Conservation (phyloP, 352 stramenopile species). For the Phytopythium delawarense region DNA sequence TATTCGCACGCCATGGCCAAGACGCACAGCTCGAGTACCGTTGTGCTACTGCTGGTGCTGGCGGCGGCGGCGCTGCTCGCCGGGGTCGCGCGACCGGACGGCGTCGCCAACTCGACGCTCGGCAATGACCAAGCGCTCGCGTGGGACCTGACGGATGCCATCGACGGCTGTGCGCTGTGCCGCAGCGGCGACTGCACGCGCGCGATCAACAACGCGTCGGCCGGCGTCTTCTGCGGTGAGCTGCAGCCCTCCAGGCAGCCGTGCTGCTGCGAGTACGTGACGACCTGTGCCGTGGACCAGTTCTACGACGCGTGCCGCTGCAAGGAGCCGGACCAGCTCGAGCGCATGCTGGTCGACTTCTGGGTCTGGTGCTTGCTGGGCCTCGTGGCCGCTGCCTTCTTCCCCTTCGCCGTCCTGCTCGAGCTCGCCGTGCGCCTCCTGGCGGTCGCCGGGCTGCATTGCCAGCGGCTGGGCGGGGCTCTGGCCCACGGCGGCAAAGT, state of each 20-base stretch:
- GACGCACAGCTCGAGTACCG: not conserved
- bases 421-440: constrained; percentile 4
- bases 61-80: not conserved
- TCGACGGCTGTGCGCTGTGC: constrained; percentile 52
- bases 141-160: constrained; percentile 4
- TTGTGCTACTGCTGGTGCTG: not conserved
- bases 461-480: not conserved
- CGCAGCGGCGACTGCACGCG: constrained; percentile 64
- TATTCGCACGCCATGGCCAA: not conserved
- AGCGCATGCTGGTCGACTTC: constrained; percentile 10
- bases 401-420: constrained; percentile 1
- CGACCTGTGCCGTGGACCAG: constrained; percentile 72
- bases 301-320: constrained; percentile 66
- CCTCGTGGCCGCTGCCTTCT: constrained; percentile 1
- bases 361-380: constrained; percentile 2
- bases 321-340: constrained; percentile 15
- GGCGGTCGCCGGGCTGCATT: not conserved
- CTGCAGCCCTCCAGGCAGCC: constrained; percentile 54
- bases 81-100: not conserved
- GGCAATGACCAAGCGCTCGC: not conserved
- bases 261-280: constrained; percentile 68
- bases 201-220: constrained; percentile 42
- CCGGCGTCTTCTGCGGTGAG: constrained; percentile 66
- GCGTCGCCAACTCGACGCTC: not conserved
- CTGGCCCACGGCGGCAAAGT: not conserved